A percentile compares a stretch with the other conserved stretches of the same genome.
Conservation (phyloP, 345 rosid genomes). For the Passiflora organensis region DNA sequence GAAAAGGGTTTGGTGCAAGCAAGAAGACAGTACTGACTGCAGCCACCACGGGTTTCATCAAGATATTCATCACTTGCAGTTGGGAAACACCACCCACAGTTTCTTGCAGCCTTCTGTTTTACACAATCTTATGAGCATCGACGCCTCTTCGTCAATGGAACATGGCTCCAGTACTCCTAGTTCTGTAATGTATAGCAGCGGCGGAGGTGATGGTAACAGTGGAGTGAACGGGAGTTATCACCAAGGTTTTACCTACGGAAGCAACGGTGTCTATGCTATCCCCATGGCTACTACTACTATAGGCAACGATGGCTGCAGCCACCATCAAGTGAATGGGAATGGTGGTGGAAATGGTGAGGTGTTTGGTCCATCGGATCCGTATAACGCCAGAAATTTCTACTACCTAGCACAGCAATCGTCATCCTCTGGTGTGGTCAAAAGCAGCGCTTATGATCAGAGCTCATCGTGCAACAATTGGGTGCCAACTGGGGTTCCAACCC, state of each 20-base stretch:
- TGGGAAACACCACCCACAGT: conserved; percentile 42
- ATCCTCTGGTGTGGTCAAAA: conserved; percentile 13
- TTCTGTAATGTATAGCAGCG: conserved; percentile 41
- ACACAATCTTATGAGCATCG: conserved; percentile 42
- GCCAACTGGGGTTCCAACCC: conserved; percentile 36
- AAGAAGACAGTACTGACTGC: conserved; percentile 43
- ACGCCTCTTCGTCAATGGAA: conserved; percentile 40
- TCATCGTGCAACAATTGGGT: conserved; percentile 38
- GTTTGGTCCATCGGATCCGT: conserved; percentile 31
- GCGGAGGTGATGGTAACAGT: too few species aligned
- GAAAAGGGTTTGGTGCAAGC: conserved; percentile 60
- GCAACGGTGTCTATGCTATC: conserved; percentile 23
- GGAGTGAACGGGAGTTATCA: conserved; percentile 23
- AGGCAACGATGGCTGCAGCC: conserved; percentile 17
- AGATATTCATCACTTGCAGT: conserved; percentile 30
- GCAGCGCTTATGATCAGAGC: conserved; percentile 16
- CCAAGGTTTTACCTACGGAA: background rate
- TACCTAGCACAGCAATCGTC: conserved; percentile 36
- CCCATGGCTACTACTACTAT: conserved; percentile 37
- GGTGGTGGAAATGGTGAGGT: conserved; percentile 24
- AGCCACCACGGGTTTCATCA: conserved; percentile 27
- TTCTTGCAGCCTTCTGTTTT: conserved; percentile 42
- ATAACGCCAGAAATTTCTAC: conserved; percentile 38
- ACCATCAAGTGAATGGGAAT: conserved; percentile 20
- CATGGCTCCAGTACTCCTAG: conserved; percentile 46